phyloP scores from a whole-genome alignment of 179 eudicot genomes.

The Heliamphora pulchella region DNA sequence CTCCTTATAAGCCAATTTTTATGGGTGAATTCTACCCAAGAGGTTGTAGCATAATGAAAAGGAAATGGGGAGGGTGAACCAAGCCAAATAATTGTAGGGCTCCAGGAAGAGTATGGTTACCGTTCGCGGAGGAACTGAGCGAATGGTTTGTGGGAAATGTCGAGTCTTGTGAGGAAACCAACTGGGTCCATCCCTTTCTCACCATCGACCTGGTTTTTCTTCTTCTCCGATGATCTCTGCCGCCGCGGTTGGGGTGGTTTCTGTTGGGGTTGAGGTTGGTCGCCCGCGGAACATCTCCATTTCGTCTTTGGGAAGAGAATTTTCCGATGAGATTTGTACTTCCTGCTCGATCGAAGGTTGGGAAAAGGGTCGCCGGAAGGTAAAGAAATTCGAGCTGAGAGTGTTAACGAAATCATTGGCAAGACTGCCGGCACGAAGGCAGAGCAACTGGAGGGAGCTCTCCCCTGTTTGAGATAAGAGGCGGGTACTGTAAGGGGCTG shows the following conservation, averaged over 20 bases:
- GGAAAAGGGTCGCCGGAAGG: neutral
- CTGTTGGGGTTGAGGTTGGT: constrained; percentile 30
- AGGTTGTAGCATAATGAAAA: no score
- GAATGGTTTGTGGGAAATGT: constrained; percentile 58
- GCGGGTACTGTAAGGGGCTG: neutral
- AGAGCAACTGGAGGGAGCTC: neutral
- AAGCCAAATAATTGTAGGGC: no score
- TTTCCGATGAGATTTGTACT: constrained; percentile 1
- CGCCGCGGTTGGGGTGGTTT: constrained; percentile 21
- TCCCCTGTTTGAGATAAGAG: neutral
- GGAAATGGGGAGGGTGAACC: no score
- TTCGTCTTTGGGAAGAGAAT: constrained; percentile 11
- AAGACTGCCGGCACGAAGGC: no score
- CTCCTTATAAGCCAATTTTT: no score
- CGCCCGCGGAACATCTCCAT: constrained; percentile 39
- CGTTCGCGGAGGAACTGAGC: constrained; percentile 89
- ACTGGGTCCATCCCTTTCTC: constrained; percentile 75
- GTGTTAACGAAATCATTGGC: constrained; percentile 7
- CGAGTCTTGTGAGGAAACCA: constrained; percentile 65
- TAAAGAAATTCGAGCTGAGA: constrained; percentile 3
- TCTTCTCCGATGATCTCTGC: constrained; percentile 19
- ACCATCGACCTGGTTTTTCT: constrained; percentile 7
- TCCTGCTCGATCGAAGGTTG: neutral
- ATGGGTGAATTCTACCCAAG: no score
- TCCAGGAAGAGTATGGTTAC: constrained; percentile 12